Evolutionary conservation across 768 basidiomycete species (phyloP), one percentile per base, ranked within the genome.

Genomic region (Rhodotorula kratochvilovae): DNA sequence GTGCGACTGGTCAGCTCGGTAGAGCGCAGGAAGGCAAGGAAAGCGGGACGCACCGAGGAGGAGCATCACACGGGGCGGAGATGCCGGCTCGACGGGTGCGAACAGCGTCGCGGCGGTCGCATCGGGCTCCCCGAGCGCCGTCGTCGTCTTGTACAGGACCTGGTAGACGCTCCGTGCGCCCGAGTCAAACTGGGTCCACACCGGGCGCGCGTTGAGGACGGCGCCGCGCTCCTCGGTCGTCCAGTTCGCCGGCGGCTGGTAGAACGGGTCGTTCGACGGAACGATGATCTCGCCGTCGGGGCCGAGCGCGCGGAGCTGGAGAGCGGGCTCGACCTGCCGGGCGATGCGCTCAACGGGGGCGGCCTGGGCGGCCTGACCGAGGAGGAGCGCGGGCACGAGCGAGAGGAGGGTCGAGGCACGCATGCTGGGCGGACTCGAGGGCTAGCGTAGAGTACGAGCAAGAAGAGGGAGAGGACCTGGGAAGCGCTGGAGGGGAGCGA

Each of bases 71-170:
- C 42, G 39, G 7, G 58, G 58, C 12, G 58, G 58, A 16, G 36
- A 42, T 10, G 42, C 58, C n/a, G 58, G 58, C 58, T 59, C 23
- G 3, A 19, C 27, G 27, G 58, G 58, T 12, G 42, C 13, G 17
- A 43, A 59, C 27, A 59, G 25, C 13, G 58, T 59, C 7, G 58
- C 25, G 8, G 25, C 58, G 16, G 58, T 39, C 3, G 42, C 58
- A 27, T 35, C 36, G 1, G 39, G 27, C 39, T 45, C 58, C 7
- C 42, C 42, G 2, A 17, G 17, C 39, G 58, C 42, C 17, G 12
- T n/a, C 11, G 58, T 59, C 58, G 58, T 59, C 58, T 45, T 59
- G 58, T 59, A 59, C 39, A 59, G 58, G 27, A 59, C 36, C 42
- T 59, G 58, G 29, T 59, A 59, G 6, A 31, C 42, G 7, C 16